Conservation (phyloP, 257 asterid species). For the Solanum sejunctum region DNA sequence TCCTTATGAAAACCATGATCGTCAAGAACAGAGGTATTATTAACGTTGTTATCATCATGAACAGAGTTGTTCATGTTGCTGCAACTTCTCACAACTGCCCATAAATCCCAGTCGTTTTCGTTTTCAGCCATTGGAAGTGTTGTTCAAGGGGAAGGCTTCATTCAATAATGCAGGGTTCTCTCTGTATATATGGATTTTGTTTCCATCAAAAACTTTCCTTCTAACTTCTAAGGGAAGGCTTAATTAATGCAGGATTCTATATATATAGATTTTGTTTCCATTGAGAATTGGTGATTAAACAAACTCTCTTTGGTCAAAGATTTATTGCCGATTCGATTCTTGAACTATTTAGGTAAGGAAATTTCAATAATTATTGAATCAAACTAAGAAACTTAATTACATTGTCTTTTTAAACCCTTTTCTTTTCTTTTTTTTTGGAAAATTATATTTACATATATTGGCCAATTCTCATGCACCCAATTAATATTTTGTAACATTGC, state of each 20-base stretch:
- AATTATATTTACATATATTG: background rate
- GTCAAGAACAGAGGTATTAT: background rate
- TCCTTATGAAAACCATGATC: background rate
- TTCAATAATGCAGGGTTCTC: background rate
- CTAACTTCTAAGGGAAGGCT: background rate
- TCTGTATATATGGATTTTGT: background rate
- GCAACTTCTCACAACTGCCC: conserved; percentile 3
- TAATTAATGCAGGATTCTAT: background rate
- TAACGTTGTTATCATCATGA: background rate
- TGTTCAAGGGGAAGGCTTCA: background rate
- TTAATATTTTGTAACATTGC: background rate
- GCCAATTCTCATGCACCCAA: background rate
- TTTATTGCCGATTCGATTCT: background rate
- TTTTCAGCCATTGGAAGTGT: background rate
- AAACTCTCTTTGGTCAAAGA: background rate
- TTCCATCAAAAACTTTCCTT: background rate
- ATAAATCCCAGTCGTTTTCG: conserved; percentile 3
- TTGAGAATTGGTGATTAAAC: background rate
- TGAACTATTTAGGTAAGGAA: background rate
- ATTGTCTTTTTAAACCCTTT: background rate
- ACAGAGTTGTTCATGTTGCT: background rate
- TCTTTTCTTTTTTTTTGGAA: too few species aligned
- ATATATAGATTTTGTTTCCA: background rate
- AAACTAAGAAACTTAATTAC: background rate
- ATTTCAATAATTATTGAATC: background rate